phyloP scores from a whole-genome alignment of 2,329 filamentous ascomycete genomes.

The Aspergillus jensenii region DNA sequence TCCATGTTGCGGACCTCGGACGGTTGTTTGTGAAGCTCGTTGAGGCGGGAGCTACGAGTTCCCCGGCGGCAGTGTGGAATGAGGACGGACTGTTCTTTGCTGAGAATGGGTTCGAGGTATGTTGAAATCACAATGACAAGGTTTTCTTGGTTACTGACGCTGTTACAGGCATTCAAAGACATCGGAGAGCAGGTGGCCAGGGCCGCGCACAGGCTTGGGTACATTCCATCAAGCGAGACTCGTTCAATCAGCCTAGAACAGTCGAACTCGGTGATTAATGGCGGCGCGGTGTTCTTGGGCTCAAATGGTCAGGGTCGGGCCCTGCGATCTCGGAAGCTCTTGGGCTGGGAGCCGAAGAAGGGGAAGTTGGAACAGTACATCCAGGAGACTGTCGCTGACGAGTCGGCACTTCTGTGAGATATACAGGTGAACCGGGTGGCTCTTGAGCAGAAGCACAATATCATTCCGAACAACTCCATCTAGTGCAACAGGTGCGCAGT shows the following conservation, averaged over 20 bases:
- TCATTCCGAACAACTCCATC: too few relatives aligned
- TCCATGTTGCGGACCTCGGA: slow-evolving; percentile 60
- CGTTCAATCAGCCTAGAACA: slow-evolving; percentile 22
- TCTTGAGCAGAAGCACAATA: too few relatives aligned
- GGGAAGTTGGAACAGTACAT: slow-evolving; percentile 26
- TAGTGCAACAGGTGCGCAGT: too few relatives aligned
- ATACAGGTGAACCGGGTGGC: too few relatives aligned
- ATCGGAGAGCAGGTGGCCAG: slow-evolving; percentile 24
- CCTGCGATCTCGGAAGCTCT: slow-evolving; percentile 20
- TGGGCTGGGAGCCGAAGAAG: slow-evolving; percentile 26
- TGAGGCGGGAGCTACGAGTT: slow-evolving; percentile 38
- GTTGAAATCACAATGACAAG: not conserved
- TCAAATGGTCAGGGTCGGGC: slow-evolving; percentile 28
- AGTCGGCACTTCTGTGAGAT: slow-evolving; percentile 10
- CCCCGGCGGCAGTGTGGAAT: slow-evolving; percentile 34
- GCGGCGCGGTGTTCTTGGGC: slow-evolving; percentile 28
- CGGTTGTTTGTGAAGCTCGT: slow-evolving; percentile 53
- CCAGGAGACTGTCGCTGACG: slow-evolving; percentile 21
- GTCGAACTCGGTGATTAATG: slow-evolving; percentile 23
- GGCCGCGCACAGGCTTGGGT: slow-evolving; percentile 19
- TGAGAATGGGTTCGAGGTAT: slow-evolving; percentile 25
- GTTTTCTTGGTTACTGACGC: not conserved
- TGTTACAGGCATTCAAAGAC: slow-evolving; percentile 17
- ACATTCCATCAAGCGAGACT: slow-evolving; percentile 20
- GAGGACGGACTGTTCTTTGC: slow-evolving; percentile 41